Conservation (phyloP, 1,139 yeast genomes). For the Geotrichum siamense region DNA sequence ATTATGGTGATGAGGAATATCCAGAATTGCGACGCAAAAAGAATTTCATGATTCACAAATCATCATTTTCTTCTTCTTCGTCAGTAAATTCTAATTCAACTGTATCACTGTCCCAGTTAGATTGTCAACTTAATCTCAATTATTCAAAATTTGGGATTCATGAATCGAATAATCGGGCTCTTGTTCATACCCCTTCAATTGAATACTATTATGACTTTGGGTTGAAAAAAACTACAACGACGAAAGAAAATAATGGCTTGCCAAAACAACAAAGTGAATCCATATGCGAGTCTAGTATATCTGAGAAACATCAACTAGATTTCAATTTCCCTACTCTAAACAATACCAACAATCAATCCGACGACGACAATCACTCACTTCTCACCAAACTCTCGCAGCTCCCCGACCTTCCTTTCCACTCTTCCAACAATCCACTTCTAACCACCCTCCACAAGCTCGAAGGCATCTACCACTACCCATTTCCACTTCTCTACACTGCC, state of each 20-base stretch:
- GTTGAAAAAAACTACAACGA: neutral
- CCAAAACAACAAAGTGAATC: neutral
- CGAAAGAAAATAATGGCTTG: neutral
- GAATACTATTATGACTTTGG: neutral
- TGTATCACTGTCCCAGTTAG: neutral
- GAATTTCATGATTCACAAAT: neutral
- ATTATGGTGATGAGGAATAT: neutral
- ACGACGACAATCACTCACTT: neutral
- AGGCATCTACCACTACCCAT: slow-evolving; percentile 2
- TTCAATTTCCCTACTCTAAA: no score
- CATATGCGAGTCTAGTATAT: no score
- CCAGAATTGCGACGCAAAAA: slow-evolving; percentile 2
- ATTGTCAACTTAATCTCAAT: neutral
- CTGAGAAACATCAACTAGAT: no score
- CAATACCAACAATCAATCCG: no score
- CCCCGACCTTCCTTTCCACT: neutral
- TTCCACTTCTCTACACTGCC: neutral
- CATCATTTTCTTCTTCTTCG: neutral
- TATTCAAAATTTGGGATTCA: neutral
- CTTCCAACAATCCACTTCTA: neutral
- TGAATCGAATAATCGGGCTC: neutral
- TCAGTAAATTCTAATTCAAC: neutral
- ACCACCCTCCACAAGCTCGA: slow-evolving; percentile 4
- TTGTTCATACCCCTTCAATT: neutral
- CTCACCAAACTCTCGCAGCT: neutral